Base-by-base conservation (phyloP, 129 eudicot species). In the Smallanthus sonchifolius region DNA sequence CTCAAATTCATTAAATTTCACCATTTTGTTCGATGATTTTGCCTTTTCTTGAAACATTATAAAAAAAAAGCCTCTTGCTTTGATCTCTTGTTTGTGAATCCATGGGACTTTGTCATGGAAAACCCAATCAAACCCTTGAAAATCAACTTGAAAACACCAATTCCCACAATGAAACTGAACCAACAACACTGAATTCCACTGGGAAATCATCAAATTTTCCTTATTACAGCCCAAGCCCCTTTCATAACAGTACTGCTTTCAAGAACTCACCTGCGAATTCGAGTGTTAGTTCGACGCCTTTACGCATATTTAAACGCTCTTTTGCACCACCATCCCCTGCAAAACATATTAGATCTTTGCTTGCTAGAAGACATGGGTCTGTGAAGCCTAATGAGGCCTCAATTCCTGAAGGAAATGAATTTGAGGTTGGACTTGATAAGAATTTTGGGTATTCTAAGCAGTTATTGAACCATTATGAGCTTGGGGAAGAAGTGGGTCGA, bases 91-190 rank as follows among this genome's bases (percentile, higher is more conserved):
- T 69, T 79, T 64, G 70, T 83, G 83, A 85, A 74, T 79, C 91
- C 75, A 95, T 95, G 99, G 99, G 99, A 79, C 88, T 95, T 70
- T 95, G 99, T 84, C 96, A 95, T 78, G 99, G 97, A 79, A 95
- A 91, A 85, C 99, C 97, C 64, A 80, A 79, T 80, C 86, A 83
- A 80, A 71, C 82, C 86, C 87, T 81, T 5, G 79, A 90, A 80
- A 83, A 69, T 65, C 86, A 81, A 28, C 75, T 79, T 20, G 92
- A 86, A 84, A 84, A 81, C 69, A 49, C 83, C 9, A 77, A 19
- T 40, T 55, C 83, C 72, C 81, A 87, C 6, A 68, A 61, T 44
- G 88, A 84, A 43, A 81, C 82, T 49, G 89, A 88, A 45, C 79
- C 78, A 40, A 43, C 74, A 28, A 32, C 79, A 65, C 65, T 78